Evolutionary conservation across 1,284 basidiomycete species (phyloP).

Genomic region (Ustilago vetiveriae): DNA sequence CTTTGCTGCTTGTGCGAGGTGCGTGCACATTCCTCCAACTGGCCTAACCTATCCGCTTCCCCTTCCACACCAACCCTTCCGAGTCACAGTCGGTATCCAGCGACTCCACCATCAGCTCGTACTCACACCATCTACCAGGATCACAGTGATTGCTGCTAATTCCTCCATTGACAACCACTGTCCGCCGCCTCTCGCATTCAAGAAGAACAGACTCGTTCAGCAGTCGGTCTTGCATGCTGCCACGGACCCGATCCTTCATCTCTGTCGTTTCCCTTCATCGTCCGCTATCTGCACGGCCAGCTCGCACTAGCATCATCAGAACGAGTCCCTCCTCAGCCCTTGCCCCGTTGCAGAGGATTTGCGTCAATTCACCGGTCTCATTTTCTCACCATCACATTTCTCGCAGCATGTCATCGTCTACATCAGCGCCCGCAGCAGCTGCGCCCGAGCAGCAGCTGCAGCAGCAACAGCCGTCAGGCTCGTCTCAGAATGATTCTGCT

Average conservation of each 20-base stretch:
- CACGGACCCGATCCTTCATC: slow-evolving; percentile 9
- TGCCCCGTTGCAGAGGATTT: neutral
- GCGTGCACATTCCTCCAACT: neutral
- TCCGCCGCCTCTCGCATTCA: too few relatives aligned
- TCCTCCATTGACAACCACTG: too few relatives aligned
- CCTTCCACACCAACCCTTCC: neutral
- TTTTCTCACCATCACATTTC: neutral
- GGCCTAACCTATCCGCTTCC: neutral
- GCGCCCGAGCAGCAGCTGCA: slow-evolving; percentile 25
- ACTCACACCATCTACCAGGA: too few relatives aligned
- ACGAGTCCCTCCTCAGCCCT: neutral
- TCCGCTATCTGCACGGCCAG: slow-evolving; percentile 11
- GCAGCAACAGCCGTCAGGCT: slow-evolving; percentile 18
- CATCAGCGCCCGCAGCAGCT: slow-evolving; percentile 18
- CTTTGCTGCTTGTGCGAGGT: too few relatives aligned
- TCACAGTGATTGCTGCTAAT: too few relatives aligned
- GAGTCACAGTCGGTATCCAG: neutral
- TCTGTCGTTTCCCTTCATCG: slow-evolving; percentile 11
- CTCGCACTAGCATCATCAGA: neutral
- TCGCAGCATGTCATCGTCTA: slow-evolving; percentile 37
- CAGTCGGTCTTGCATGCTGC: slow-evolving; percentile 36
- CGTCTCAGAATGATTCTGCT: slow-evolving; percentile 15
- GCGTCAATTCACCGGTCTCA: neutral
- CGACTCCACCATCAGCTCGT: neutral
- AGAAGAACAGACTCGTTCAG: slow-evolving; percentile 8